Evolutionary conservation across 1,284 basidiomycete species (phyloP).

Genomic region (Sanguinoderma infundibulare): DNA sequence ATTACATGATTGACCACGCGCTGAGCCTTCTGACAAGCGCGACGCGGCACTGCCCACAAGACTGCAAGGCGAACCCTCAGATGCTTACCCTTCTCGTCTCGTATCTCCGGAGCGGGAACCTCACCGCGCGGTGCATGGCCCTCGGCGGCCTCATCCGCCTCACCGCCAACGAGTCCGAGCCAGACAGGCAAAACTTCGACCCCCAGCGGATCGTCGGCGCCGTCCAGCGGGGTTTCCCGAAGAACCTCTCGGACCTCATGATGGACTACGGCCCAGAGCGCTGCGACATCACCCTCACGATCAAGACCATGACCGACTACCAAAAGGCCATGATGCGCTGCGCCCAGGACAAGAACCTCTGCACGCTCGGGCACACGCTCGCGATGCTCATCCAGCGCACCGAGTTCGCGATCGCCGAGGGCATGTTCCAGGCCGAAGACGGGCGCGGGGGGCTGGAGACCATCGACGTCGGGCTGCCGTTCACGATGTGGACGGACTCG

Average conservation of each 20-base stretch:
- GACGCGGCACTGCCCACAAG: constrained; percentile 47
- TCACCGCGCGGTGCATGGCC: constrained; percentile 51
- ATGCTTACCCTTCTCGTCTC: constrained; percentile 56
- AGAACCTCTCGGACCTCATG: constrained; percentile 49
- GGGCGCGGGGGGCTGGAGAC: constrained; percentile 41
- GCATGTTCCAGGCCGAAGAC: constrained; percentile 51
- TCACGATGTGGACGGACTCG: constrained; percentile 58
- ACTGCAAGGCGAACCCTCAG: constrained; percentile 46
- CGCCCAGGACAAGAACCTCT: constrained; percentile 51
- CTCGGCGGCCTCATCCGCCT: constrained; percentile 58
- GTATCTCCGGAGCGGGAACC: constrained; percentile 54
- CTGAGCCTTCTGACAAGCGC: constrained; percentile 48
- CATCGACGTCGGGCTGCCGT: constrained; percentile 56
- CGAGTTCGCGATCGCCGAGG: constrained; percentile 62
- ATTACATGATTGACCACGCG: constrained; percentile 54
- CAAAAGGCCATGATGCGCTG: constrained; percentile 55
- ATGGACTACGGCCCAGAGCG: constrained; percentile 50
- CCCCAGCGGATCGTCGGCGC: constrained; percentile 46
- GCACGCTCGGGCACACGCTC: constrained; percentile 51
- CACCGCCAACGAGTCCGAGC: constrained; percentile 45
- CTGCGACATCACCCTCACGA: constrained; percentile 50
- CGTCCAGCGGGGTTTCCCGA: constrained; percentile 46
- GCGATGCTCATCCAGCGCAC: constrained; percentile 55
- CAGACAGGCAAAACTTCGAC: constrained; percentile 48
- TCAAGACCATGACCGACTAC: constrained; percentile 46